phyloP scores from a whole-genome alignment of 202 grass and related monocot species.

The Panicum virgatum region DNA sequence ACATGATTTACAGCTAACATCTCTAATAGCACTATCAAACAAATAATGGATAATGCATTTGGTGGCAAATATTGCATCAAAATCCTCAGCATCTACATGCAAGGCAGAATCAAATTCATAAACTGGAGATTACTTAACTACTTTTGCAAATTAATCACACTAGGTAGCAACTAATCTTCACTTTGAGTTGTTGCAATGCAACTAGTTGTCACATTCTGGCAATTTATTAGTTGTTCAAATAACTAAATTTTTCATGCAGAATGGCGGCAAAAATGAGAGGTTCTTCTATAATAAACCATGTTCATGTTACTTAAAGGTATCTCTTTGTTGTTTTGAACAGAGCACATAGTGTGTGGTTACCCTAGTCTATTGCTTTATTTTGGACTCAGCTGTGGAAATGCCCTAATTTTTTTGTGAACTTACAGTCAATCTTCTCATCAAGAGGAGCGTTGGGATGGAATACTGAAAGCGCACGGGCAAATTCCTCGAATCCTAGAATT shows the following conservation, averaged over 20 bases:
- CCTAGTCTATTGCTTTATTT: not conserved
- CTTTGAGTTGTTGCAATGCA: not conserved
- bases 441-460: slow-evolving; percentile 91
- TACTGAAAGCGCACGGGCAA: slow-evolving; percentile 85
- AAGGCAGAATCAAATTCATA: not conserved
- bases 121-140: not conserved
- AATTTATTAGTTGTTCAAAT: not conserved
- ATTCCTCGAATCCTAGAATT: slow-evolving; percentile 90
- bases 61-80: not conserved
- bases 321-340: not conserved
- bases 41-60: not conserved
- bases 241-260: not conserved
- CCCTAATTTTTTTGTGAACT: slow-evolving; percentile 19
- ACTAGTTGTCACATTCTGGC: not conserved
- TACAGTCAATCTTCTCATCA: slow-evolving; percentile 94
- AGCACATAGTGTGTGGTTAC: not conserved
- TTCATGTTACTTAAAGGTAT: not conserved
- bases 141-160: not conserved
- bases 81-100: not conserved
- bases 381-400: not conserved
- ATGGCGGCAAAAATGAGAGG: not conserved
- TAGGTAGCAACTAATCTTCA: not conserved
- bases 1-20: not conserved
- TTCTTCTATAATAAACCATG: not conserved
- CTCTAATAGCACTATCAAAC: not conserved